These are phyloP conservation scores for Irpex rosettiformis DNA, from an alignment of 1,284 basidiomycete genomes.

Conservation along the genomic window DNA sequence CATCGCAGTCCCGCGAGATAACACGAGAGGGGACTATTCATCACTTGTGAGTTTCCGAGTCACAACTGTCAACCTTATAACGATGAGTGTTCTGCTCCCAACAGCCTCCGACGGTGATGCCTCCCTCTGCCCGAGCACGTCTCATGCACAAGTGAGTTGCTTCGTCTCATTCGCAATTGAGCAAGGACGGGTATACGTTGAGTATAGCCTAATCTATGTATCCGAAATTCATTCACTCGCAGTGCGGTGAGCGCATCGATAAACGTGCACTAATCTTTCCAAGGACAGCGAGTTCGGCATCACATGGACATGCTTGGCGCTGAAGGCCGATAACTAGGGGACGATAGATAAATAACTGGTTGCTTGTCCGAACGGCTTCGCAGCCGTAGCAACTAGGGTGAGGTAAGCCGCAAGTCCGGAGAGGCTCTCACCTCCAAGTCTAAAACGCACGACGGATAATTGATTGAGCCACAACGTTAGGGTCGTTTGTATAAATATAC, in stretches of 20 bases:
- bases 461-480: not conserved
- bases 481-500: not conserved
- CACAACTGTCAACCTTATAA: not conserved
- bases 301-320: not conserved
- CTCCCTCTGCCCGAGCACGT: not conserved
- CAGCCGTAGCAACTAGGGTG: too few relatives aligned
- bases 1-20: not conserved
- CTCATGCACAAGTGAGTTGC: not conserved
- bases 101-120: not conserved
- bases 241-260: not conserved
- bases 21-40: not conserved
- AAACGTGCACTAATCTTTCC: constrained; percentile 1
- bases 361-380: too few relatives aligned
- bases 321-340: too few relatives aligned
- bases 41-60: not conserved
- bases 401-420: too few relatives aligned
- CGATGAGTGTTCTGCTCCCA: not conserved
- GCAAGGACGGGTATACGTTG: not conserved
- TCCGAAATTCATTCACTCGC: not conserved
- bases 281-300: not conserved
- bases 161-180: not conserved
- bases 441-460: not conserved
- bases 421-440: not conserved
- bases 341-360: too few relatives aligned
- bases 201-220: not conserved